phyloP scores from a whole-genome alignment of 1,284 basidiomycete species.

The Tylopilus orsonianus region DNA sequence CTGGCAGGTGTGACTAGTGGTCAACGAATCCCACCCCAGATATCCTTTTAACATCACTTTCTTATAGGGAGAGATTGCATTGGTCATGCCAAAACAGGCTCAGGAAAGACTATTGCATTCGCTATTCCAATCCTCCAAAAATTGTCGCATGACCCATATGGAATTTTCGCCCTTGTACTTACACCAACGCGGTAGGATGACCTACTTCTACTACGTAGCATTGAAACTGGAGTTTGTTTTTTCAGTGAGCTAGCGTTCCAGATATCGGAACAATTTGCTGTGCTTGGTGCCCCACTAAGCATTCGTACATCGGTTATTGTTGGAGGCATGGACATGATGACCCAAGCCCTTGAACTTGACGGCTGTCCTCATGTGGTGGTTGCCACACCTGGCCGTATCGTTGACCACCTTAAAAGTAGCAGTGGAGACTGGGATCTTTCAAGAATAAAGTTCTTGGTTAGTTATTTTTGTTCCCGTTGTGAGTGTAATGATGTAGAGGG shows the following conservation, averaged over 20 bases:
- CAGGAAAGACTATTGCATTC: constrained; percentile 97
- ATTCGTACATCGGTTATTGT: constrained; percentile 87
- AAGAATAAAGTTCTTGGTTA: constrained; percentile 82
- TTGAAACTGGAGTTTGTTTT: constrained; percentile 2
- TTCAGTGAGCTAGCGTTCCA: constrained; percentile 93
- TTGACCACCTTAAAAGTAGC: constrained; percentile 85
- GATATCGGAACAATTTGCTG: constrained; percentile 94
- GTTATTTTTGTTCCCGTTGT: constrained; percentile 23
- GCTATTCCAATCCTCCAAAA: constrained; percentile 93
- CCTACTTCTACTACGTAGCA: neutral
- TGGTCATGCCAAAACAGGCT: constrained; percentile 97
- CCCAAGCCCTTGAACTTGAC: constrained; percentile 86
- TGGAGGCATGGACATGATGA: constrained; percentile 98
- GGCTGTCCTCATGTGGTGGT: constrained; percentile 91
- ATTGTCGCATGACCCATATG: constrained; percentile 86
- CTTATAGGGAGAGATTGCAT: constrained; percentile 81
- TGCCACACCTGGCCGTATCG: constrained; percentile 94
- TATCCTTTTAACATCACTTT: neutral
- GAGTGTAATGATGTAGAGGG: constrained; percentile 1
- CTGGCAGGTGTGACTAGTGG: constrained; percentile 61
- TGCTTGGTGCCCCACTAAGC: constrained; percentile 81
- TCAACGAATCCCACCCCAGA: neutral
- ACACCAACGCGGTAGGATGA: constrained; percentile 88
- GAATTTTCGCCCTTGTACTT: constrained; percentile 89
- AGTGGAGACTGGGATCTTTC: constrained; percentile 83